Evolutionary conservation across 2,329 filamentous ascomycete genomes (phyloP), one percentile per base, ranked within the genome.

Genomic region (Microcyclospora pomicola): DNA sequence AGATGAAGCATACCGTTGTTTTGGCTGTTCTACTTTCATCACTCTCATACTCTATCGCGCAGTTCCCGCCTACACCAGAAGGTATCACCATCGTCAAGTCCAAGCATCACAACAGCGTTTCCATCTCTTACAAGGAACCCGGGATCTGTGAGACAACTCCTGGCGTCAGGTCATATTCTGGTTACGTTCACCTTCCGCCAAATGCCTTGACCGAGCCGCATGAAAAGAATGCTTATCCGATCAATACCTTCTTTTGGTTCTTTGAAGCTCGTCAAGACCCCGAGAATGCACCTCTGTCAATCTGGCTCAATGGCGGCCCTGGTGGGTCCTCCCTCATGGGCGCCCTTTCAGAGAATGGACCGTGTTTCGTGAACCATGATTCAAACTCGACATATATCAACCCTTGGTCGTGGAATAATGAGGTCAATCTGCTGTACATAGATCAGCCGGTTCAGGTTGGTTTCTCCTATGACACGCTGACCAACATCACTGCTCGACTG

Each of bases 241-340:
- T 73, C 41, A 72, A 73, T 47, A 74, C 68, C 15, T 76, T 74
- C 51, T 77, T 77, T 51, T 73, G 71, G 69, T 77, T 73, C 49
- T 75, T 77, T 45, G 71, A 75, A 42, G 61, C 71, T 1, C 60
- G 72, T 9, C 67, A 72, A 36, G 63, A 71, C 48, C 64, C 72
- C 1, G 48, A 52, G 5, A 68, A 68, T 49, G 71, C 72, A 1
- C 73, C 73, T 1, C 55, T 76, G 1, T 61, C 67, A 0, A 67
- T 76, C 30, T 77, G 71, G 65, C 63, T 77, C 52, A 72, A 73
- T 37, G 72, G 73, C 16, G 73, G 73, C 0, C 73, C 73, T 0
- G 73, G 72, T 11, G 62, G 62, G 27, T 68, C 65, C 10, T 72
- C 66, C 6, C 56, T 72, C 49, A 58, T 68, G 33, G 68, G 66